Evolutionary conservation across 345 rosid species (phyloP), one percentile per base, ranked within the genome.

Genomic region (Citrus reticulata): DNA sequence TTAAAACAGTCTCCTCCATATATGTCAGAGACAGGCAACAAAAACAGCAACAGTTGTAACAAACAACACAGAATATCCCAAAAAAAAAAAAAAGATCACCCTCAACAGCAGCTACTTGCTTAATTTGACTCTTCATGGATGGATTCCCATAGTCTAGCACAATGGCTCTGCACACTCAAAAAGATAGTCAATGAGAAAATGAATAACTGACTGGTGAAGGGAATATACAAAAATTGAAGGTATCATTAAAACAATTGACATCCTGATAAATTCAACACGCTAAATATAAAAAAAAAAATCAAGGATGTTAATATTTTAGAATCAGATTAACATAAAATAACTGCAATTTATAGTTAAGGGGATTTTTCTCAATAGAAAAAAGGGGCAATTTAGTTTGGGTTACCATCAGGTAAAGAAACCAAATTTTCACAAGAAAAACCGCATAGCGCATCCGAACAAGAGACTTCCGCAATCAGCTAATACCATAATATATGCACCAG

Each of bases 141-240:
- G 99, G 95, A 85, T 87, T 93, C 75, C 90, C 98, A 77, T 85
- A 91, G 60, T 96, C 99, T 80, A 96, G 86, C 59, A 94, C 88
- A 82, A 96, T 94, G 75, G 99, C 93, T 89, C 99, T 96, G 92
- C 39, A 79, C 19, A 27, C 39, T 34, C 46, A 37, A 37, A 67
- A 35, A 2, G 29, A 70, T 58, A 72, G 42, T 65, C 66, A 20
- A 51, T 49, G 57, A 62, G 58, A 63, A 13, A 60, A 46, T 11
- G 1, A 22, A 37, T n/a, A 51, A 30, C 25, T 46, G 4, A 20
- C 27, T 16, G 10, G 16, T 49, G 14, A 30, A 75, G 49, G 34
- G 42, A 64, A 13, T 5, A 54, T 20, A 54, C 58, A 54, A 19
- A 69, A 62, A 77, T 60, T 46, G 66, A 49, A 61, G 16, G 14